Evolutionary conservation across 148 eudicot species (phyloP), one percentile per base, ranked within the genome.

Genomic region (Rhododendron ovatum): DNA sequence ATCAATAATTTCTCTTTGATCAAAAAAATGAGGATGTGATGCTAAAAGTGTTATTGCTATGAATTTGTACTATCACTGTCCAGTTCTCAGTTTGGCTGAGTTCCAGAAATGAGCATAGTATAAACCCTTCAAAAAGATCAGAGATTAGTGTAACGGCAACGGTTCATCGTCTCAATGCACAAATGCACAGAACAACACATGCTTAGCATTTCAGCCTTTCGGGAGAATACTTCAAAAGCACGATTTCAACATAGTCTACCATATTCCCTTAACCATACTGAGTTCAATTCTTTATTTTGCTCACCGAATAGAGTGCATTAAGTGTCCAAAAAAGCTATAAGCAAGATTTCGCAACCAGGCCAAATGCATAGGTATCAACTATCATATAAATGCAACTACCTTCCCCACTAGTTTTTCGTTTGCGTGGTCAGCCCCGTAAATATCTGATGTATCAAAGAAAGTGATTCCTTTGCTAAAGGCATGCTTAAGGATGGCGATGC

Each of bases 401-500:
- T 95, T 92, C 37, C 95, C 95, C 59, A 93, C 85, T 30, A 93
- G 86, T 73, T 90, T 91, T 90, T 95, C 96, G 80, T 93, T 93
- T 15, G 91, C 80, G 79, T 85, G 80, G 78, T 88, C 83, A 63
- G 85, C 89, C 20, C 96, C 98, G 86, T 95, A 93, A 43, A 91
- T 86, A 90, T 93, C 94, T 20, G 98, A 87, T 13, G 95, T 95
- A 74, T 95, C 98, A 78, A 93, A 90, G 80, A 92, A 92, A 20
- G 98, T 92, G 79, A 94, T 88, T 30, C 95, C 95, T 88, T 83
- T 89, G 74, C 80, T 83, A 81, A 92, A 94, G 18, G 94, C 95
- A 83, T 90, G 87, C 87, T 89, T 90, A 81, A 94, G 88, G 30
- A 93, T 84, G 55, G 93, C 78, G 78, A 92, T 91, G 75, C 90